These are phyloP conservation scores for Alternaria consortialis DNA, from an alignment of 2,329 filamentous ascomycete species.

Conservation along the genomic window DNA sequence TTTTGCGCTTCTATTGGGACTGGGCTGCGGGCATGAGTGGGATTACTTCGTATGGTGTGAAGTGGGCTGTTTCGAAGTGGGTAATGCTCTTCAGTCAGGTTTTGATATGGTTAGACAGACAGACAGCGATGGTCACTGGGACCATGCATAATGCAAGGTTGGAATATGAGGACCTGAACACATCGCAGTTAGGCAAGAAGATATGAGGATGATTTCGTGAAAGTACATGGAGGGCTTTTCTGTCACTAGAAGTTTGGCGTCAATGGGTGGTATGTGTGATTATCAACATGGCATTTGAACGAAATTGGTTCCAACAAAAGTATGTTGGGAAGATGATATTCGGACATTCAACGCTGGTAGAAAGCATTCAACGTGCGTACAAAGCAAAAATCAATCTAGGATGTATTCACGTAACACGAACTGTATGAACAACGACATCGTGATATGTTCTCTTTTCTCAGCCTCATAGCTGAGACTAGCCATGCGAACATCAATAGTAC, in stretches of 20 bases:
- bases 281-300: neutral
- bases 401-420: neutral
- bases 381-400: neutral
- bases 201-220: rapidly evolving
- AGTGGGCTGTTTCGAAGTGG: neutral
- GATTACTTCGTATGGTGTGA: neutral
- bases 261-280: neutral
- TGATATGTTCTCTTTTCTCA: neutral
- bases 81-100: neutral
- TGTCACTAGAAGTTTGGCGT: neutral
- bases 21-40: neutral
- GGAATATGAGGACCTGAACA: neutral
- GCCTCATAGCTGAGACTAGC: neutral
- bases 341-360: no score
- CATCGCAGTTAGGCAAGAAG: neutral
- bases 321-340: neutral
- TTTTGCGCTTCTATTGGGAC: neutral
- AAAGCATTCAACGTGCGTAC: no score
- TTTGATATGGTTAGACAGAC: neutral
- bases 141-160: neutral
- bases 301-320: neutral
- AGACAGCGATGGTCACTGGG: neutral
- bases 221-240: neutral
- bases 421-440: neutral
- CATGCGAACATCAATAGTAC: neutral